A percentile compares a stretch with the other conserved stretches of the same genome.
Conservation (phyloP, 306 rosid species). For the Luffa aegyptiaca region DNA sequence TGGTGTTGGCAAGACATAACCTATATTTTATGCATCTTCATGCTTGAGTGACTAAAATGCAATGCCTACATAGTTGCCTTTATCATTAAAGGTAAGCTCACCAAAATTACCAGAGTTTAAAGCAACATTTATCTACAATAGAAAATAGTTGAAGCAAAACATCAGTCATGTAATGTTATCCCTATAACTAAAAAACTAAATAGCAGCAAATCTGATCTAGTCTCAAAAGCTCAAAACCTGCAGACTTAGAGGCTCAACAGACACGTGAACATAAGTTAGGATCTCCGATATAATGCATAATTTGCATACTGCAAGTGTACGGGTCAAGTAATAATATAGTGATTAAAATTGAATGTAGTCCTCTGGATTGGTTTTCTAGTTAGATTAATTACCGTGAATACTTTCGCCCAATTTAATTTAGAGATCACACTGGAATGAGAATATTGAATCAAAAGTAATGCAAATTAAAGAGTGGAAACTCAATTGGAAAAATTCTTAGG, state of each 20-base stretch:
- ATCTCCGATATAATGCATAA: conserved; percentile 29
- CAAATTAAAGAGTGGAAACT: too few relatives aligned
- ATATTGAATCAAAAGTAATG: too few relatives aligned
- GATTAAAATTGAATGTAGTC: too few relatives aligned
- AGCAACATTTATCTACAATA: conserved; percentile 86
- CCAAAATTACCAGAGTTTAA: conserved; percentile 97
- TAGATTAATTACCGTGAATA: too few relatives aligned
- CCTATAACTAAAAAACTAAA: neutral
- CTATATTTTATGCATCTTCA: conserved; percentile 85
- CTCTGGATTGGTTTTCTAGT: too few relatives aligned
- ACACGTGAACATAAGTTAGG: conserved; percentile 87
- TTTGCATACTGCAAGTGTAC: too few relatives aligned
- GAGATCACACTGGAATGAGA: too few relatives aligned
- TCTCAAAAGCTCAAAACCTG: conserved; percentile 42
- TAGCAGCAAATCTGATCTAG: neutral
- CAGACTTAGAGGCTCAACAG: conserved; percentile 88
- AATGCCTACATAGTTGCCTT: conserved; percentile 89
- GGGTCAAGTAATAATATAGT: conserved; percentile 8
- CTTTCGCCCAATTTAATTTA: too few relatives aligned
- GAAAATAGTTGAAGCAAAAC: conserved; percentile 2
- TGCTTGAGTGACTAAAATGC: conserved; percentile 98
- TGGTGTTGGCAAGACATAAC: conserved; percentile 95
- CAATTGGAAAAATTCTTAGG: too few relatives aligned
- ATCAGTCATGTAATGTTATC: neutral
- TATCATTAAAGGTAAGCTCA: conserved; percentile 91